Conservation (phyloP, 2,329 filamentous ascomycete species). For the Trichoderma endophyticum region DNA sequence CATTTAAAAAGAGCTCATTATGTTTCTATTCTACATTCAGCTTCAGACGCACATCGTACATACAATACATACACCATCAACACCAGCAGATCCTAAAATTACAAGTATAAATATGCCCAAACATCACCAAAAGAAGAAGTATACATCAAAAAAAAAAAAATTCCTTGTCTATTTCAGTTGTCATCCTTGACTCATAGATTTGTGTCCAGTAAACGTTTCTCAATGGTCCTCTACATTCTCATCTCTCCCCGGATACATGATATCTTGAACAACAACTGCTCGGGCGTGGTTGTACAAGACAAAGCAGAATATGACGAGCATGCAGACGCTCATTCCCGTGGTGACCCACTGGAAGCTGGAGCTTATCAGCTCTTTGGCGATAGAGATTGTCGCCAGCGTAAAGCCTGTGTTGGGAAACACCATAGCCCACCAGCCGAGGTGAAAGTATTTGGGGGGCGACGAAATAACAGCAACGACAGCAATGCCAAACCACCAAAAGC, state of each 20-base stretch:
- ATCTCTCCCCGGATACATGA: slow-evolving; percentile 54
- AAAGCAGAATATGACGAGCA: slow-evolving; percentile 42
- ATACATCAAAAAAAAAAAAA: neutral
- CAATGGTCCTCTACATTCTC: slow-evolving; percentile 48
- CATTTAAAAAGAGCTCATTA: neutral
- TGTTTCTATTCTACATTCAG: neutral
- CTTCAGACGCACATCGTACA: neutral
- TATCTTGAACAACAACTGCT: slow-evolving; percentile 50
- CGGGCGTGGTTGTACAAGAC: slow-evolving; percentile 43
- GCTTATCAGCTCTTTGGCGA: slow-evolving; percentile 48
- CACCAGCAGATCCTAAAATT: neutral
- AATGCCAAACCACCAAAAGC: slow-evolving; percentile 55
- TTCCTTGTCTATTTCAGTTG: neutral
- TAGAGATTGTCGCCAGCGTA: slow-evolving; percentile 53
- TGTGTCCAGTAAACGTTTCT: neutral
- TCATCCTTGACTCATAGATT: neutral
- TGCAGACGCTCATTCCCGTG: slow-evolving; percentile 48
- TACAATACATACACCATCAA: neutral
- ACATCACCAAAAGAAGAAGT: neutral
- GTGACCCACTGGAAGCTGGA: slow-evolving; percentile 46
- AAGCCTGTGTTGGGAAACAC: slow-evolving; percentile 62
- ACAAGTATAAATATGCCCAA: neutral
- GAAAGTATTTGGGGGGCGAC: slow-evolving; percentile 48
- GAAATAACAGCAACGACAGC: slow-evolving; percentile 34
- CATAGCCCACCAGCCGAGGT: slow-evolving; percentile 63